Evolutionary conservation across 192 early-diverging fungal species (phyloP), one percentile per base, ranked within the genome.

Genomic region (Gigaspora rosea): DNA sequence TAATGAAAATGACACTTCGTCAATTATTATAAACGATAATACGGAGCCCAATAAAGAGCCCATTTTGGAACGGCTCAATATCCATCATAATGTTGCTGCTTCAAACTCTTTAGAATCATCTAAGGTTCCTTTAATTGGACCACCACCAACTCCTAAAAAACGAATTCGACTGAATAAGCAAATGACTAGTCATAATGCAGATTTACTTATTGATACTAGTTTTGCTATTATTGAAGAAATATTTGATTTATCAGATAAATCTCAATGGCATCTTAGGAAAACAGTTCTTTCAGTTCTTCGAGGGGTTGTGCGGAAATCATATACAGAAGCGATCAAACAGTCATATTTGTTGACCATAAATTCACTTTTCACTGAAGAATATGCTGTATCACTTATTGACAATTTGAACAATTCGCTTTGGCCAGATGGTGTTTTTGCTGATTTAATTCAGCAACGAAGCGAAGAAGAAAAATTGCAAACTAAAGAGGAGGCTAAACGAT

Each of bases 221-320:
- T 72, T 72, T 72, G 71, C 71, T n/a, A 18, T 72, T 27, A 52
- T 72, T 8, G 71, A 72, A 72, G 71, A 72, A 57, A 72, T 72
- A 72, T 72, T 72, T 46, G 71, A 72, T 72, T 72, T 72, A 72
- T 72, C 71, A 57, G 52, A 36, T n/a, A 72, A 72, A 72, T 72
- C 71, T 33, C 71, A 72, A 41, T 72, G 71, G 71, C 71, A 72
- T 72, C 52, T 72, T 57, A 51, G 71, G 12, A 72, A 36, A 20
- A 72, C 71, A 27, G 71, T 72, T n/a, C 54, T 72, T 41, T 72
- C 71, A 7, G 71, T 72, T 35, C n/a, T 72, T 3, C 52, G 71
- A 46, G 52, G 56, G 33, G 71, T 72, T 36, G 71, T 72, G 1
- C 54, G 71, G 49, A 72, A 52, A 41, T 72, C 71, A 27, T 72